Evolutionary conservation across 164 flowering plant species (phyloP).

Genomic region (Kingdonia uniflora): DNA sequence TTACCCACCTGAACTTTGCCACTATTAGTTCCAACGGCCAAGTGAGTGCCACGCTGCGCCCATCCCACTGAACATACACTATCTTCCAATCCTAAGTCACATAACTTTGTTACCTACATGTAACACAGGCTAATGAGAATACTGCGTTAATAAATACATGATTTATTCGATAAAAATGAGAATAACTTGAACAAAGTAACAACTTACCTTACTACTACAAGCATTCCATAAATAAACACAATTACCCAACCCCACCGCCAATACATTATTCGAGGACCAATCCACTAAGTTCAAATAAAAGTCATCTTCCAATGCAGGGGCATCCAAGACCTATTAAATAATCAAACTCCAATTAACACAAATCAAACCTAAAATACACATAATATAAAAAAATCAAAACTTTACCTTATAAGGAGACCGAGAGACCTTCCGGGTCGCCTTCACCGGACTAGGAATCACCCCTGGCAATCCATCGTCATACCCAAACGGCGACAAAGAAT

Average conservation of each 20-base stretch:
- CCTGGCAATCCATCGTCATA: constrained; percentile 55
- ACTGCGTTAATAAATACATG: too few relatives aligned
- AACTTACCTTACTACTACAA: constrained; percentile 82
- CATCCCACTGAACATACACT: constrained; percentile 93
- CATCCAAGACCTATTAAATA: constrained; percentile 69
- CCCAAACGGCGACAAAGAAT: constrained; percentile 57
- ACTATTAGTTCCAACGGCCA: constrained; percentile 80
- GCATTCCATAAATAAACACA: constrained; percentile 98
- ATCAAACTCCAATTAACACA: neutral
- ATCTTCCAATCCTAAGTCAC: constrained; percentile 84
- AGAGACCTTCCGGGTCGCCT: constrained; percentile 71
- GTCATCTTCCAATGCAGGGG: constrained; percentile 96
- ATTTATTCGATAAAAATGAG: neutral
- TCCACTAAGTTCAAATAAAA: constrained; percentile 92
- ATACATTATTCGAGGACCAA: constrained; percentile 91
- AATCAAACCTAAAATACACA: too few relatives aligned
- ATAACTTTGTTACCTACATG: constrained; percentile 77
- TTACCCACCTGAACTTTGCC: constrained; percentile 78
- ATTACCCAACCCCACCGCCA: constrained; percentile 90
- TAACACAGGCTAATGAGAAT: too few relatives aligned
- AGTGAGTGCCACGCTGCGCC: constrained; percentile 81
- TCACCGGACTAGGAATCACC: constrained; percentile 49
- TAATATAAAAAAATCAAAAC: neutral
- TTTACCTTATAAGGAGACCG: constrained; percentile 82
- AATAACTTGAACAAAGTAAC: neutral